These are phyloP conservation scores for Populus hybrid DNA, from an alignment of 441 rosid species.

Conservation along the genomic window DNA sequence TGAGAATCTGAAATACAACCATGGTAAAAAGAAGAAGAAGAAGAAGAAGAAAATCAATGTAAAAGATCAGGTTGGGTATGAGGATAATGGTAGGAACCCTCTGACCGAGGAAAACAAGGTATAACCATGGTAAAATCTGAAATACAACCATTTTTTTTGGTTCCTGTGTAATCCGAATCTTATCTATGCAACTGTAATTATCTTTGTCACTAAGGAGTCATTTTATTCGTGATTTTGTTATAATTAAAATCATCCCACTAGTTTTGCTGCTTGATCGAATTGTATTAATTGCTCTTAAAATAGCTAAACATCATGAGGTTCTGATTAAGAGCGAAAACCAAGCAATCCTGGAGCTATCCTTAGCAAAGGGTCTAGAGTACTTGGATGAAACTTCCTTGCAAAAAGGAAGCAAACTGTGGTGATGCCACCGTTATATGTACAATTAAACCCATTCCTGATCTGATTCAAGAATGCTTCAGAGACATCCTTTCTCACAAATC, in stretches of 20 bases:
- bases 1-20: too few relatives aligned
- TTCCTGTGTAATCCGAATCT: constrained; percentile 12
- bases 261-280: background rate
- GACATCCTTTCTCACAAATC: constrained; percentile 12
- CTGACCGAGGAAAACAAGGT: too few relatives aligned
- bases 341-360: constrained; percentile 20
- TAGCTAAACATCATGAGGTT: background rate
- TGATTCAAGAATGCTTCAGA: constrained; percentile 7
- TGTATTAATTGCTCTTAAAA: background rate
- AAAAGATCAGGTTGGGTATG: too few relatives aligned
- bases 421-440: constrained; percentile 3
- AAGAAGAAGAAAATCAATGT: too few relatives aligned
- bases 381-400: constrained; percentile 26
- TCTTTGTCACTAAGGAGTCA: background rate
- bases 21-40: too few relatives aligned
- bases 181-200: constrained; percentile 3
- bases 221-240: background rate
- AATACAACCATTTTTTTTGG: background rate
- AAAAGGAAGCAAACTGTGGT: constrained; percentile 18
- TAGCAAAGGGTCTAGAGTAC: constrained; percentile 31
- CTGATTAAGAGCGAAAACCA: constrained; percentile 16
- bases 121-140: too few relatives aligned
- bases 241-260: background rate
- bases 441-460: constrained; percentile 6
- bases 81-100: too few relatives aligned